Evolutionary conservation across 768 basidiomycete genomes (phyloP).

Genomic region (Tremella yokohamensis): DNA sequence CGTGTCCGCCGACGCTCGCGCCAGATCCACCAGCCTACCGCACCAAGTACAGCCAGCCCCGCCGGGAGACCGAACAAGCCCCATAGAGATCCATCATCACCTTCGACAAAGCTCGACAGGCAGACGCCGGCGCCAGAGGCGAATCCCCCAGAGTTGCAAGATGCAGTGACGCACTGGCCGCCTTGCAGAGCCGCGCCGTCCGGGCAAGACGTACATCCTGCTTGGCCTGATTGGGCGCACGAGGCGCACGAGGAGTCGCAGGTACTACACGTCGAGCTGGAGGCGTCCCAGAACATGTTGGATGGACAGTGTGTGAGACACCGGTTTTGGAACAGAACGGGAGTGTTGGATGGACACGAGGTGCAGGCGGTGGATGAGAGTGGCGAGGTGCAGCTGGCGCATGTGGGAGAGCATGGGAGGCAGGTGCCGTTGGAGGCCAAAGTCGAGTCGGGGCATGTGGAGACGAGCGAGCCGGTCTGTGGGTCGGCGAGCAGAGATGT

Average conservation of each 20-base stretch:
- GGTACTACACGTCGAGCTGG: conserved; percentile 25
- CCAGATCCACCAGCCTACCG: conserved; percentile 27
- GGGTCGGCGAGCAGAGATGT: conserved; percentile 16
- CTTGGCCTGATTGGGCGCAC: conserved; percentile 22
- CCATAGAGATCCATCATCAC: background rate
- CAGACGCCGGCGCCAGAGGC: conserved; percentile 29
- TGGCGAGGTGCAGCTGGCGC: conserved; percentile 37
- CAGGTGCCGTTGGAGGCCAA: conserved; percentile 34
- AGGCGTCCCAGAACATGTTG: conserved; percentile 32
- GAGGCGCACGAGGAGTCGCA: conserved; percentile 38
- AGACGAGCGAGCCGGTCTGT: conserved; percentile 25
- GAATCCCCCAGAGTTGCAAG: conserved; percentile 23
- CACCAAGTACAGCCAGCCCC: conserved; percentile 9
- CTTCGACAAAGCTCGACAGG: conserved; percentile 24
- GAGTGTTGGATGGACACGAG: conserved; percentile 31
- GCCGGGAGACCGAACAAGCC: conserved; percentile 1
- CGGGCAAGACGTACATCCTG: conserved; percentile 38
- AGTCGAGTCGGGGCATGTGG: conserved; percentile 35
- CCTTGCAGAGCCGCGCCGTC: conserved; percentile 29
- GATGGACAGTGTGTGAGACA: conserved; percentile 37
- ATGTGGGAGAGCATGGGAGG: conserved; percentile 37
- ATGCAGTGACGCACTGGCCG: conserved; percentile 29
- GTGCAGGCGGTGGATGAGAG: conserved; percentile 18
- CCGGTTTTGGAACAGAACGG: conserved; percentile 33
- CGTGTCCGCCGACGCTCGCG: conserved; percentile 29